Percentiles rank a stretch among this genome's conserved stretches.
These are phyloP conservation scores for Salix udensis DNA, from an alignment of 345 rosid species.

Conservation along the genomic window DNA sequence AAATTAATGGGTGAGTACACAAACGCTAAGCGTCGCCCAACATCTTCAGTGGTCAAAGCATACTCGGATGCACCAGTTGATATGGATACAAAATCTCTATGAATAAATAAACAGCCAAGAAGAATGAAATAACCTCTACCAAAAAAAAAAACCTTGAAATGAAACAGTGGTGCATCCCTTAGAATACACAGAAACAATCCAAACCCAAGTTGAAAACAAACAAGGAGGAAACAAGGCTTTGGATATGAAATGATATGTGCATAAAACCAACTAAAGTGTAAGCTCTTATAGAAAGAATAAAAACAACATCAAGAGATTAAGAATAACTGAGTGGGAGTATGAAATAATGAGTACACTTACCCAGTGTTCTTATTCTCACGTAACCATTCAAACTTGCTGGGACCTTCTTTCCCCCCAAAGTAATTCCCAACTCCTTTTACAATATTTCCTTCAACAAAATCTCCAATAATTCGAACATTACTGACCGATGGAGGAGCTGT, in stretches of 20 bases:
- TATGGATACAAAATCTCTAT: conserved; percentile 56
- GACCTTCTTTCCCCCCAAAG: conserved; percentile 98
- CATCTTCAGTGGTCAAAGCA: conserved; percentile 77
- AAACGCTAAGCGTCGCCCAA: conserved; percentile 68
- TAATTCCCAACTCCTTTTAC: conserved; percentile 81
- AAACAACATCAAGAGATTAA: conserved; percentile 2
- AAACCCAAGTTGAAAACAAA: neutral
- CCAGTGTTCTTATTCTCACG: conserved; percentile 70
- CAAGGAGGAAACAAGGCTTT: neutral
- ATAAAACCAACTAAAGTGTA: conserved; percentile 4
- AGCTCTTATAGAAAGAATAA: neutral
- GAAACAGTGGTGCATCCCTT: neutral
- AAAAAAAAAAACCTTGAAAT: no score
- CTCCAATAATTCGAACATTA: conserved; percentile 74
- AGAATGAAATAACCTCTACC: neutral
- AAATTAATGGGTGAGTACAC: conserved; percentile 82
- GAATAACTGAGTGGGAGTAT: neutral
- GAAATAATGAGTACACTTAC: conserved; percentile 39
- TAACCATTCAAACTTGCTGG: conserved; percentile 94
- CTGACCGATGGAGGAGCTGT: conserved; percentile 91
- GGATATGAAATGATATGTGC: neutral
- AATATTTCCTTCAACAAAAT: conserved; percentile 67
- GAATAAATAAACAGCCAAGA: conserved; percentile 5
- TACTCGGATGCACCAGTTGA: conserved; percentile 82
- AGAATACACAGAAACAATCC: neutral